Evolutionary conservation across 305 asterid species (phyloP), one percentile per base, ranked within the genome.

Genomic region (Fraxinus angustifolia): DNA sequence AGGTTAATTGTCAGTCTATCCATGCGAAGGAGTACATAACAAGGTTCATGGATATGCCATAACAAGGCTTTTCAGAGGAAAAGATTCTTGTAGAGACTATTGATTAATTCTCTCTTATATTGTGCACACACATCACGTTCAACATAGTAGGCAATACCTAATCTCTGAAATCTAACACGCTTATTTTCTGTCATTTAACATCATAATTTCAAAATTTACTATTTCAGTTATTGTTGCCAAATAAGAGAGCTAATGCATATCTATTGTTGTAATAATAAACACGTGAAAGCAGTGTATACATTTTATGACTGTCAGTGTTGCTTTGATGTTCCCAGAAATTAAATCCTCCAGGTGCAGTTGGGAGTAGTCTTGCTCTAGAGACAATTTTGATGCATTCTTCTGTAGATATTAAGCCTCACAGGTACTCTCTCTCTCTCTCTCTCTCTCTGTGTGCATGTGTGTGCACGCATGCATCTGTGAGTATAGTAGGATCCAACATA

Each of bases 301-400:
- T 67, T 28, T 84, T 86, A 35, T 88, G 73, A 56, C 82, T 81
- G 48, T 80, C 45, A 75, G 8, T 11, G n/a, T 67, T 78, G 71
- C 78, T 75, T 40, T 87, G 28, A 56, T 85, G 33, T 73, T 84
- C 78, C 85, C 91, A 96, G 99, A 96, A 93, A 93, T 81, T 92
- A 85, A 90, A 88, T 84, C 93, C 92, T 81, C 91, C 94, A 33
- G 97, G 98, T 82, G 98, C 97, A 23, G 99, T 91, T 86, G 99
- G 99, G 87, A 89, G 90, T 75, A 96, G 99, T 86, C 90, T 94
- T 87, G 99, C 99, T 3, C 88, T 96, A 16, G 99, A 94, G 91
- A 96, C 99, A 6, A 87, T 96, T 75, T 83, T 93, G 87, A 92
- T 89, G 56, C 92, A 90, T 87, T 86, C 93, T 86, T 86, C 92